These are phyloP conservation scores for Plasmodium vinckei DNA, from an alignment of 169 alveolate species.

Conservation along the genomic window DNA sequence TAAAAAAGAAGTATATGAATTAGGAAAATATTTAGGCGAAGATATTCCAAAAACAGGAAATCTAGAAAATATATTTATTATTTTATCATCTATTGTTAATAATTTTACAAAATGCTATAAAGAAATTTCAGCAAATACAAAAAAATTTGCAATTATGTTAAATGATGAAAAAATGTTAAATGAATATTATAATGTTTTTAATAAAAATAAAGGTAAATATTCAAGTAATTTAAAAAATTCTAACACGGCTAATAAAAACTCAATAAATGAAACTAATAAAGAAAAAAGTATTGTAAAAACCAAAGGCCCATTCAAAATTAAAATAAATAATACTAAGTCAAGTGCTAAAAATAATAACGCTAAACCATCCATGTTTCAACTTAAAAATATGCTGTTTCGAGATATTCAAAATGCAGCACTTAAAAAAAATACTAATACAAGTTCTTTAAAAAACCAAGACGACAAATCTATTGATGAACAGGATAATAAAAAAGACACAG, in stretches of 20 bases:
- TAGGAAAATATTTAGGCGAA: slow-evolving; percentile 72
- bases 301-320: slow-evolving; percentile 1
- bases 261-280: not conserved
- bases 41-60: slow-evolving; percentile 50
- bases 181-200: slow-evolving; percentile 68
- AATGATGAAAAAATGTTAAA: slow-evolving; percentile 66
- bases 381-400: slow-evolving; percentile 25
- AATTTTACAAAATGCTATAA: slow-evolving; percentile 73
- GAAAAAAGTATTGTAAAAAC: slow-evolving; percentile 4
- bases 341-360: slow-evolving; percentile 34
- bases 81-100: slow-evolving; percentile 66
- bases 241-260: not conserved
- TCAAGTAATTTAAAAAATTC: slow-evolving; percentile 2
- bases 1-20: slow-evolving; percentile 42
- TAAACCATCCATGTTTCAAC: slow-evolving; percentile 48
- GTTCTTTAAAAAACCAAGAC: not conserved
- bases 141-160: slow-evolving; percentile 65
- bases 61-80: slow-evolving; percentile 68
- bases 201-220: slow-evolving; percentile 18
- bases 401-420: slow-evolving; percentile 36
- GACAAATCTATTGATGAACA: not conserved
- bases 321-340: slow-evolving; percentile 9
- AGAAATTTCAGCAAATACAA: slow-evolving; percentile 64
- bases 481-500: not conserved
- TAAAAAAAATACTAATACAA: not conserved